phyloP scores from a whole-genome alignment of 2,329 filamentous ascomycete species.

The Xylaria sp. region DNA sequence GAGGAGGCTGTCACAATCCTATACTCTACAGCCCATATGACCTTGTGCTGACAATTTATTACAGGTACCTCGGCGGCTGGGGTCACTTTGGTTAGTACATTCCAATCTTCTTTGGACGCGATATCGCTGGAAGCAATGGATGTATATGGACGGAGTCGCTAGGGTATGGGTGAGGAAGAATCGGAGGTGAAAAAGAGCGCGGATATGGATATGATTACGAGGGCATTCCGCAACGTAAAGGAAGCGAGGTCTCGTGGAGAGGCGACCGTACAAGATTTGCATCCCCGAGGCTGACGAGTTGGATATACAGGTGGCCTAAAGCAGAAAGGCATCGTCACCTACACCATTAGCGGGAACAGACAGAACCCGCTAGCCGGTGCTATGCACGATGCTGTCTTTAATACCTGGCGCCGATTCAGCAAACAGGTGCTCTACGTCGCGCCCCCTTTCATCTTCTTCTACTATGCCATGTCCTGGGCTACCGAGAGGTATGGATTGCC shows the following conservation, averaged over 20 bases:
- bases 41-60: constrained; percentile 40
- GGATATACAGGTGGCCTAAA: constrained; percentile 62
- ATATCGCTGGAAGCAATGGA: constrained; percentile 14
- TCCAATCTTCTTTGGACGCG: constrained; percentile 7
- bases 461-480: constrained; percentile 90
- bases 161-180: neutral
- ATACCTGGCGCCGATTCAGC: constrained; percentile 88
- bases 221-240: neutral
- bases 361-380: constrained; percentile 87
- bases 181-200: neutral
- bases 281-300: constrained; percentile 43
- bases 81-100: constrained; percentile 75
- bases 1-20: neutral
- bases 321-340: constrained; percentile 74
- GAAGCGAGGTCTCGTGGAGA: neutral
- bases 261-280: constrained; percentile 3
- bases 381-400: constrained; percentile 88
- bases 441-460: constrained; percentile 81
- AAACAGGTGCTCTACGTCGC: constrained; percentile 89
- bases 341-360: constrained; percentile 85
- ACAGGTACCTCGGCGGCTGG: constrained; percentile 79
- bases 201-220: neutral
- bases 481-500: constrained; percentile 75
- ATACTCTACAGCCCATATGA: neutral
- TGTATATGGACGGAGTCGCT: constrained; percentile 7